Base-by-base conservation (phyloP, 768 basidiomycete species). In the Sporobolomyces phaffii region DNA sequence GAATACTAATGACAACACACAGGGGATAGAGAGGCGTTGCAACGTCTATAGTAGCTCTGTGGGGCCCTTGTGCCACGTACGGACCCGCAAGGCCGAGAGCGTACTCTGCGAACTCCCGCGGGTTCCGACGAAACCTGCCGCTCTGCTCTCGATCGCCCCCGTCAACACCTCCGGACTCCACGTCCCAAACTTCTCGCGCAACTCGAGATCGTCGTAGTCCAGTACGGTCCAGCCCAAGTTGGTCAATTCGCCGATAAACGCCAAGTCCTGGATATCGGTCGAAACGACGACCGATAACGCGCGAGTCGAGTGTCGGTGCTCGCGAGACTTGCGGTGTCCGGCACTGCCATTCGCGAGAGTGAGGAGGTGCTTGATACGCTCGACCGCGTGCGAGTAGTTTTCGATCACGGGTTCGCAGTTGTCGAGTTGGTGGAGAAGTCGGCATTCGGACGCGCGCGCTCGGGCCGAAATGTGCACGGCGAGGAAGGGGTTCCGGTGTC, bases 241-340 rank as follows among this genome's bases (percentile, higher is more conserved):
- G 20, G 47, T 41, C 50, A 71, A 40, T 57, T 71, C 69, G 50
- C 69, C 69, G 47, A 63, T 48, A 48, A 71, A 71, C 22, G 51
- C 69, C 33, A 71, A 47, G 43, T 71, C 69, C 44, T 60, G 59
- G 45, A 71, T 36, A 33, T 71, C 69, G 41, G 69, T 71, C 40
- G 69, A 64, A 41, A 71, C 69, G 53, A 71, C 40, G 47, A 71
- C 65, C 22, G 28, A 26, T 34, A 71, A 62, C 24, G 60, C 34
- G 13, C 64, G 31, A 10, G 62, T 62, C 24, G 48, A 34, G 48
- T 71, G 69, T 11, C 69, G 65, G 26, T 71, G 65, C 54, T 66
- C 65, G 22, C 69, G 54, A 22, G 40, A 49, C 52, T 64, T 66
- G 64, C 64, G 65, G 36, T 63, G 62, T 17, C 47, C 59, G n/a